Percentiles rank a stretch among this genome's conserved stretches.
These are phyloP conservation scores for Lobulomyces angularis DNA, from an alignment of 192 early-diverging fungal genomes.

Conservation along the genomic window DNA sequence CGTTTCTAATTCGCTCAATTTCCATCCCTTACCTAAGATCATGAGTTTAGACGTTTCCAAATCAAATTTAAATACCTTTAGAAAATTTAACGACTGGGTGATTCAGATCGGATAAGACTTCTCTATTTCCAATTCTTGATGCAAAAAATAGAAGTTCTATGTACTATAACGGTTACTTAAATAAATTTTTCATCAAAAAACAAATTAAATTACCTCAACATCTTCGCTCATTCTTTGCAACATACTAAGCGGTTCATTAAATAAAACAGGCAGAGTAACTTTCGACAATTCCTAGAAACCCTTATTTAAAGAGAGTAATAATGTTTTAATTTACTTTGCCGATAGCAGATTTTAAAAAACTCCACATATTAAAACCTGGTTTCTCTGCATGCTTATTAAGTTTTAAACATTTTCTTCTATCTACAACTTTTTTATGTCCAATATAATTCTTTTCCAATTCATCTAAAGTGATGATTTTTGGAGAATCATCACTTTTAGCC, in stretches of 20 bases:
- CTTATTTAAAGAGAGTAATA: not conserved
- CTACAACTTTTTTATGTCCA: too few relatives aligned
- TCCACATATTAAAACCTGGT: constrained; percentile 70
- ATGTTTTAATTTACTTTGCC: constrained; percentile 64
- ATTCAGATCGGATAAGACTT: constrained; percentile 26
- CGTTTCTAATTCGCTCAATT: constrained; percentile 7
- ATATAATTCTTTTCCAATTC: too few relatives aligned
- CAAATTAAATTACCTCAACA: constrained; percentile 7
- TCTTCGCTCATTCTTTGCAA: constrained; percentile 78
- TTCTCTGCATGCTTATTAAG: too few relatives aligned
- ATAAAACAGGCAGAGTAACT: constrained; percentile 76
- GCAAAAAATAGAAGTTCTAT: constrained; percentile 70
- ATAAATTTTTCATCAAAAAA: not conserved
- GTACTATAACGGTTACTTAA: constrained; percentile 46
- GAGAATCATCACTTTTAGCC: too few relatives aligned
- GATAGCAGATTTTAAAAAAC: constrained; percentile 75
- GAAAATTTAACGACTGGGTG: not conserved
- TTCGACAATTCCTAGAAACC: constrained; percentile 55
- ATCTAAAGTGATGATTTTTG: too few relatives aligned
- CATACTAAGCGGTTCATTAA: constrained; percentile 80
- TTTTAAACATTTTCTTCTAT: too few relatives aligned
- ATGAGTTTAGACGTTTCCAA: too few relatives aligned
- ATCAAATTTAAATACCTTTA: too few relatives aligned
- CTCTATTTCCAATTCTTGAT: constrained; percentile 37
- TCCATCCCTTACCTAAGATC: constrained; percentile 2